Evolutionary conservation across 176 grass and related monocot species (phyloP).

Genomic region (Triticum turgidum): DNA sequence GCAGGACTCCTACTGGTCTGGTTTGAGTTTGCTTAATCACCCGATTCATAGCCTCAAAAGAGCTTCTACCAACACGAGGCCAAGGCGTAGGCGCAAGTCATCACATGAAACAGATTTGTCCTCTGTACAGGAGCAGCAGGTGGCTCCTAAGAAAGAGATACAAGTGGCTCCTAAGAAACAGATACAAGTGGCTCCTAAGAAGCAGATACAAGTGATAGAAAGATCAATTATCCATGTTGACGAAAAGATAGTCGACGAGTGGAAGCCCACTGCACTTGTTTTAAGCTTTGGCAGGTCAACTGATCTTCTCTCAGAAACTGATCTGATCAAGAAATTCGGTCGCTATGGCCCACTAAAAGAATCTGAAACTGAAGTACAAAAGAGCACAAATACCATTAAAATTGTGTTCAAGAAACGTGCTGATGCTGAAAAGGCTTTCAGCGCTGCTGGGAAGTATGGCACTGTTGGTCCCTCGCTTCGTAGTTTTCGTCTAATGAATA

Average conservation of each 20-base stretch:
- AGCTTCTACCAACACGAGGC: constrained; percentile 36
- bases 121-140: constrained; percentile 32
- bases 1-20: constrained; percentile 98
- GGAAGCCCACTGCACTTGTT: constrained; percentile 86
- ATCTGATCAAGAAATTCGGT: constrained; percentile 79
- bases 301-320: constrained; percentile 61
- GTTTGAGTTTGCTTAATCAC: constrained; percentile 75
- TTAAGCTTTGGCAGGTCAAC: constrained; percentile 75
- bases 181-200: constrained; percentile 52
- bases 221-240: constrained; percentile 87
- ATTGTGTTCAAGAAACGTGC: constrained; percentile 78
- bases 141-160: constrained; percentile 58
- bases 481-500: constrained; percentile 79
- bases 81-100: constrained; percentile 47
- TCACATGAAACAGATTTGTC: constrained; percentile 27
- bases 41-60: constrained; percentile 44
- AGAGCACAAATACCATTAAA: constrained; percentile 54
- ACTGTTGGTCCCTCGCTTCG: constrained; percentile 82
- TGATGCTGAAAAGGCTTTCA: constrained; percentile 96
- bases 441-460: constrained; percentile 62
- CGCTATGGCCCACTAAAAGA: constrained; percentile 88
- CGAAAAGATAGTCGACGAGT: constrained; percentile 79
- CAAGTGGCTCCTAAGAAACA: constrained; percentile 60
- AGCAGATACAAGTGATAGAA: constrained; percentile 55
- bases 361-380: constrained; percentile 64